These are phyloP conservation scores for Cochlearia excelsa DNA, from an alignment of 345 rosid species.

Conservation along the genomic window DNA sequence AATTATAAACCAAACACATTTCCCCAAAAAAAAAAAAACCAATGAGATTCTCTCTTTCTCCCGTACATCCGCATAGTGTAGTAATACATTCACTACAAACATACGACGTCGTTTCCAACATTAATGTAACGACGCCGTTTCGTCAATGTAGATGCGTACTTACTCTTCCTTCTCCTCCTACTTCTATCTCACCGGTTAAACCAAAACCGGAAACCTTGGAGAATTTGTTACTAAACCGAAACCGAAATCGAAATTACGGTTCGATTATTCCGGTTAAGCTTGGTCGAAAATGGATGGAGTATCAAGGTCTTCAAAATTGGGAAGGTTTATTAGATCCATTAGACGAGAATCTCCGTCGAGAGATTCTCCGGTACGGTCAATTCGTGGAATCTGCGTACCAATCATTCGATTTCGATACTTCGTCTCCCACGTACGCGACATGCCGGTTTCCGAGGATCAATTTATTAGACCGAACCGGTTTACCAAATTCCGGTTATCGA, in stretches of 20 bases:
- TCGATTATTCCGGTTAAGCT: conserved; percentile 33
- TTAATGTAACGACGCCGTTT: conserved; percentile 9
- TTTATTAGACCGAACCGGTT: conserved; percentile 55
- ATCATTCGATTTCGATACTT: conserved; percentile 69
- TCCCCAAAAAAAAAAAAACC: neutral
- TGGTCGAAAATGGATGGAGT: conserved; percentile 41
- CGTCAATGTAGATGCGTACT: conserved; percentile 29
- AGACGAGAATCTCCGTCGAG: conserved; percentile 68
- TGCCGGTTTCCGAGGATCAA: conserved; percentile 55
- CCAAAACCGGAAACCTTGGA: conserved; percentile 36
- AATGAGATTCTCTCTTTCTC: conserved; percentile 32
- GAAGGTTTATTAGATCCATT: conserved; percentile 75
- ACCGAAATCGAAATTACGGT: conserved; percentile 8
- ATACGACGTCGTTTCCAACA: neutral
- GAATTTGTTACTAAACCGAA: conserved; percentile 26
- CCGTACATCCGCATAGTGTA: conserved; percentile 24
- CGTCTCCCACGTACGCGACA: conserved; percentile 59
- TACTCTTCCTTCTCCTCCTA: conserved; percentile 35
- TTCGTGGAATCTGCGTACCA: conserved; percentile 80
- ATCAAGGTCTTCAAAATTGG: conserved; percentile 53
- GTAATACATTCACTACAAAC: conserved; percentile 18
- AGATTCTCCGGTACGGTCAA: conserved; percentile 78
- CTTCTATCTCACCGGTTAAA: conserved; percentile 26
- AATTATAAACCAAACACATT: neutral
- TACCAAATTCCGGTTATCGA: conserved; percentile 63